Base-by-base conservation (phyloP, 495 filamentous ascomycete species). In the Penicillium chermesinum region DNA sequence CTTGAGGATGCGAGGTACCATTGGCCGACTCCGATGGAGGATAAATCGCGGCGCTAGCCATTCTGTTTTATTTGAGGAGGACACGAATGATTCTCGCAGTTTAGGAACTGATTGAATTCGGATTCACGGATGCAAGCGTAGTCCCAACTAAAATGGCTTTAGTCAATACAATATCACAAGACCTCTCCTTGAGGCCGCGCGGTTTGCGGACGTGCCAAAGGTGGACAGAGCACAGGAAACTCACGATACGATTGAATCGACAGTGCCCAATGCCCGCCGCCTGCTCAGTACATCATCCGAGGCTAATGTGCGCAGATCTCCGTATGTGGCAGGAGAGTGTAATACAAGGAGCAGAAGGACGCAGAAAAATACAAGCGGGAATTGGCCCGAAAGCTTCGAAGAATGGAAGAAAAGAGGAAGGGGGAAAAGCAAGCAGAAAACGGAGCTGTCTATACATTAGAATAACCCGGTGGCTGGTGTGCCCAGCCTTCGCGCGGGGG, bases 391-490 rank as follows among this genome's bases (percentile, higher is more conserved):
- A 40, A 33, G 18, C 18, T 21, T 22, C 39, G 21, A 15, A 15
- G 40, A 46, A 38, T 48, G 34, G 56, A 49, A 46, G 38, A 32
- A 41, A 35, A 37, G 33, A 40, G 16, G 38, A 36, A 30, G 34
- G 32, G 15, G 36, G 33, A 41, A 15, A 39, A 22, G 34, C 38
- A 38, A 37, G 34, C 22, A 22, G 14, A 41, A 36, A 44, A 43
- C 15, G 41, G 32, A 43, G 34, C 22, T 16, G 17, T 52, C 42
- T 61, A 61, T 54, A 57, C 46, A 47, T 48, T 27, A 34, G 36
- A 46, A 47, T 58, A 57, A 44, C 48, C 46, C 42, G 62, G 62
- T 63, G 62, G 62, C 62, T 65, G 62, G 59, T 54, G 37, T 53
- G 18, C 57, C 59, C 57, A 63, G 59, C 56, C 58, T 55, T 59